Evolutionary conservation across 225 moss, liverwort and hornwort species (phyloP), one percentile per base, ranked within the genome.

Genomic region (Physcomitrellopsis africana): DNA sequence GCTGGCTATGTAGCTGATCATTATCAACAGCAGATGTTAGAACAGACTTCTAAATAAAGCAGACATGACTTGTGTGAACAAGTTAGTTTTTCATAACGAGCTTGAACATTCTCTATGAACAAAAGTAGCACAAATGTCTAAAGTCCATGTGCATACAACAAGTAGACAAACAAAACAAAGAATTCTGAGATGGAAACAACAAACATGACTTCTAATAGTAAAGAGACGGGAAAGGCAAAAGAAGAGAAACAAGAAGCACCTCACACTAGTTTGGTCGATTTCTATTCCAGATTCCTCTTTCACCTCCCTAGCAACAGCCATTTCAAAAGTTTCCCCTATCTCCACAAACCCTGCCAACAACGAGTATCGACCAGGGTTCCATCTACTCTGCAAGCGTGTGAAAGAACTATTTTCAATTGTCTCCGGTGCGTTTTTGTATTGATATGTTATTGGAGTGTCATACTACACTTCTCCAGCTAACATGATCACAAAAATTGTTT

Each of bases 321-420:
- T 86, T 86, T 94, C 93, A 80, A 96, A 96, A 32, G 90, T 96
- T 80, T 96, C 93, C 8, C 93, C 96, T 69, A 96, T 92, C 80
- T 96, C 96, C 63, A 94, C 90, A 88, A 94, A 96, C 60, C 93
- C 93, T 72, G 96, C 96, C 81, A 96, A 72, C 53, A 92, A 72
- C 14, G 93, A 96, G 73, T 96, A 96, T 37, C 93, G 96, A 26
- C 96, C 93, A 72, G 72, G 69, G 45, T 88, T 91, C 96, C 96
- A 96, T 84, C 84, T 86, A 78, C 90, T 87, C 96, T 96, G 92
- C 81, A 69, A 76, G 72, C 60, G 83, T 56, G 56, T 65, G 43
- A 68, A 68, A 68, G 29, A 46, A 65, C 24, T 32, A 47, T 43
- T 11, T 32, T 78, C 60, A 26, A 15, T 53, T 42, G 53, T 52